Conservation (phyloP, 1,284 basidiomycete species). For the Melampsora larici-populina region DNA sequence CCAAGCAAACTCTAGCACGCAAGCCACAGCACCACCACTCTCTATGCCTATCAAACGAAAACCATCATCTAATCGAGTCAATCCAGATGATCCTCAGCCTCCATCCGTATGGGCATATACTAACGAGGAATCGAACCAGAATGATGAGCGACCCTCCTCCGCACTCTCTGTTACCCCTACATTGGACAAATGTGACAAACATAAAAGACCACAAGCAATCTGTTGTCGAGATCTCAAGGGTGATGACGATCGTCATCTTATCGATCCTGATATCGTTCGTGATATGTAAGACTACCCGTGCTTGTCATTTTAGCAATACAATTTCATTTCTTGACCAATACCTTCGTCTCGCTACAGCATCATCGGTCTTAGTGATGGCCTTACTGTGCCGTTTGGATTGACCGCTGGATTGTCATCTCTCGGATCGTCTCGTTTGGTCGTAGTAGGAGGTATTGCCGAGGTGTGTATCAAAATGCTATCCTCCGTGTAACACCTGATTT, state of each 20-base stretch:
- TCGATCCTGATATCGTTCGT: constrained; percentile 80
- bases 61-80: no score
- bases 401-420: constrained; percentile 85
- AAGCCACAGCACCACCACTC: no score
- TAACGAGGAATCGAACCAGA: no score
- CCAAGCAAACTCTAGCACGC: no score
- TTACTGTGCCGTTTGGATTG: constrained; percentile 87
- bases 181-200: constrained; percentile 32
- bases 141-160: no score
- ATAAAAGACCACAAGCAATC: constrained; percentile 13
- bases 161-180: no score
- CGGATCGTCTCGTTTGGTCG: constrained; percentile 79
- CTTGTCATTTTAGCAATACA: constrained; percentile 9
- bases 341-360: constrained; percentile 59
- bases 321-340: neutral
- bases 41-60: no score
- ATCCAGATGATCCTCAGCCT: no score
- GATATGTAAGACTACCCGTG: constrained; percentile 66
- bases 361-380: constrained; percentile 91
- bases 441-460: constrained; percentile 85
- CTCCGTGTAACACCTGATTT: neutral
- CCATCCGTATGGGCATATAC: no score
- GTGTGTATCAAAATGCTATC: constrained; percentile 48
- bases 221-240: constrained; percentile 26
- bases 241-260: constrained; percentile 70